Evolutionary conservation across 768 basidiomycete genomes (phyloP), one percentile per base, ranked within the genome.

Genomic region (Mycena filopes): DNA sequence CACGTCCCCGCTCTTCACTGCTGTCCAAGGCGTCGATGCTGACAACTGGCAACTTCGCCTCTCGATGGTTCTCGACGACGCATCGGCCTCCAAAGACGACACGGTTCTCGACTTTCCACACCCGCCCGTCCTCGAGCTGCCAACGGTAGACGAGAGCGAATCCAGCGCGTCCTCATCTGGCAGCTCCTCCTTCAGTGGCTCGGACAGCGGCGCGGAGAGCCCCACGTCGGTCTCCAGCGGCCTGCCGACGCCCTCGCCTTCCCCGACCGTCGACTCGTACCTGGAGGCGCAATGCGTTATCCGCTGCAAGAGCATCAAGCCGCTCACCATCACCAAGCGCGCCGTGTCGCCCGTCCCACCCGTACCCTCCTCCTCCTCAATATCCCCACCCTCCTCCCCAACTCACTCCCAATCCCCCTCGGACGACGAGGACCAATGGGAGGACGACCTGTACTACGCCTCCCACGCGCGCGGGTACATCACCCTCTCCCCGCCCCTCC

Each of bases 241-340:
- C 11, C 56, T 31, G 0, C 38, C 49, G 25, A 59, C 64, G 33
- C 57, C 64, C 8, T 51, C 55, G 16, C 21, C 54, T 6, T 42
- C 38, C 15, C 54, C 48, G 3, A 45, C 48, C 2, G 23, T 36
- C 0, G 57, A 58, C 49, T 56, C 46, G n/a, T 63, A 46, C 29
- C 26, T 36, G 33, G 25, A 29, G 23, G 43, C 38, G 13, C 57
- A 65, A 49, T 45, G 59, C 23, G 15, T 61, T 7, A 53, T 51
- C 1, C 59, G 65, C 2, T 66, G 65, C 42, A 66, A 61, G 33
- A 61, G 48, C 48, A 66, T 66, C 65, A 66, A 61, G 48, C 60
- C 65, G 18, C 40, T 61, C 11, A n/a, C 31, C 2, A 36, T 66
- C 7, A n/a, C 59, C 15, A 66, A 66, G 25, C 65, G 65, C 47